phyloP scores from a whole-genome alignment of 2,329 filamentous ascomycete species.

The Periconia sp. region DNA sequence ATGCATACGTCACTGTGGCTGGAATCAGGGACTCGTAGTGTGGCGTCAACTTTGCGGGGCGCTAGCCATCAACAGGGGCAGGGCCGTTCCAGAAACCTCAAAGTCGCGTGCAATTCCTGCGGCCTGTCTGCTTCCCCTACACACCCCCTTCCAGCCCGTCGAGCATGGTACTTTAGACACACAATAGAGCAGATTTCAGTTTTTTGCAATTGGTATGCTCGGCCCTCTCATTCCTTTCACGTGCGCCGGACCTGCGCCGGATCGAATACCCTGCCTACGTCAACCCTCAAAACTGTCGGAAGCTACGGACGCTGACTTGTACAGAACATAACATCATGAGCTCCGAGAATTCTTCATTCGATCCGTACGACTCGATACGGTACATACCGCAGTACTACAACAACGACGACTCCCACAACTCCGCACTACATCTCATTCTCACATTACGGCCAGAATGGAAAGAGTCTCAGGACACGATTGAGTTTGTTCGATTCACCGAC shows the following conservation, averaged over 20 bases:
- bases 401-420: constrained; percentile 75
- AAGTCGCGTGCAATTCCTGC: too few species aligned
- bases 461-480: constrained; percentile 72
- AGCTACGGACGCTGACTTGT: constrained; percentile 5
- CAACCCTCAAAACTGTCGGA: neutral
- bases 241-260: constrained; percentile 3
- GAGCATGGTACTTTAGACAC: neutral
- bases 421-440: constrained; percentile 79
- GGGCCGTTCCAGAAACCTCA: neutral
- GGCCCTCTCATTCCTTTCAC: constrained; percentile 5
- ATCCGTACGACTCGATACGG: constrained; percentile 42
- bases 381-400: constrained; percentile 81
- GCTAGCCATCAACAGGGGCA: neutral
- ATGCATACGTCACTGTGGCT: constrained; percentile 6
- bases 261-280: neutral
- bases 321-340: constrained; percentile 11
- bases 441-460: constrained; percentile 85
- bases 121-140: too few species aligned
- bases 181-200: too few species aligned
- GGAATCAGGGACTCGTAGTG: neutral
- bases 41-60: neutral
- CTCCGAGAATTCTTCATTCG: constrained; percentile 15
- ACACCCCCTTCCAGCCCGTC: neutral
- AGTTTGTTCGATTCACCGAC: constrained; percentile 92
- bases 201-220: neutral